Conservation (phyloP, 1,284 basidiomycete genomes). For the Boletellus sp. region DNA sequence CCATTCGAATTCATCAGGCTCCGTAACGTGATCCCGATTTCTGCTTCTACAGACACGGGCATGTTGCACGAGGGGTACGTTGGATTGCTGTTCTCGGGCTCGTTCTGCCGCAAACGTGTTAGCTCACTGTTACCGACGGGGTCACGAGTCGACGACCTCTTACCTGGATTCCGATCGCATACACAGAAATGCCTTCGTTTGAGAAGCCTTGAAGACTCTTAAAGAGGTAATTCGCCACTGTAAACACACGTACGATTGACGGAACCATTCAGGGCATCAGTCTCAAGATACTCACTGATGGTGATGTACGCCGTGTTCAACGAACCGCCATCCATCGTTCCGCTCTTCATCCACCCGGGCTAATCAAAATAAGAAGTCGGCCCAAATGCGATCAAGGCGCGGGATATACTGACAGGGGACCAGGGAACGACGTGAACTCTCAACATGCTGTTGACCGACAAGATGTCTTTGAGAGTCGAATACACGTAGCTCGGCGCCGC, state of each 20-base stretch:
- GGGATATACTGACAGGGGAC: slow-evolving; percentile 42
- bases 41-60: slow-evolving; percentile 39
- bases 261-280: neutral
- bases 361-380: slow-evolving; percentile 17
- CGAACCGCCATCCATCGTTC: slow-evolving; percentile 44
- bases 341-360: slow-evolving; percentile 55
- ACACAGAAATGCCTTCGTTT: slow-evolving; percentile 40
- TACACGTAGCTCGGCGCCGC: slow-evolving; percentile 46
- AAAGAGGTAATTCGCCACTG: slow-evolving; percentile 49
- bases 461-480: slow-evolving; percentile 44
- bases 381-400: neutral
- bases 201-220: slow-evolving; percentile 46
- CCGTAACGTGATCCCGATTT: slow-evolving; percentile 41
- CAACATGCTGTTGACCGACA: slow-evolving; percentile 40
- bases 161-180: slow-evolving; percentile 47
- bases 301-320: slow-evolving; percentile 36
- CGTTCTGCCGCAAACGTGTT: slow-evolving; percentile 38
- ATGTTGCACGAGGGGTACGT: slow-evolving; percentile 45
- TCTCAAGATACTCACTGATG: slow-evolving; percentile 30
- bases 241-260: neutral
- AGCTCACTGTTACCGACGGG: neutral
- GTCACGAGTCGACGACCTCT: neutral
- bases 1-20: slow-evolving; percentile 45
- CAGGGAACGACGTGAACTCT: slow-evolving; percentile 48
- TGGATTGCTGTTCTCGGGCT: slow-evolving; percentile 44